Conservation (phyloP, 2,329 filamentous ascomycete species). For the Colletotrichum truncatum region DNA sequence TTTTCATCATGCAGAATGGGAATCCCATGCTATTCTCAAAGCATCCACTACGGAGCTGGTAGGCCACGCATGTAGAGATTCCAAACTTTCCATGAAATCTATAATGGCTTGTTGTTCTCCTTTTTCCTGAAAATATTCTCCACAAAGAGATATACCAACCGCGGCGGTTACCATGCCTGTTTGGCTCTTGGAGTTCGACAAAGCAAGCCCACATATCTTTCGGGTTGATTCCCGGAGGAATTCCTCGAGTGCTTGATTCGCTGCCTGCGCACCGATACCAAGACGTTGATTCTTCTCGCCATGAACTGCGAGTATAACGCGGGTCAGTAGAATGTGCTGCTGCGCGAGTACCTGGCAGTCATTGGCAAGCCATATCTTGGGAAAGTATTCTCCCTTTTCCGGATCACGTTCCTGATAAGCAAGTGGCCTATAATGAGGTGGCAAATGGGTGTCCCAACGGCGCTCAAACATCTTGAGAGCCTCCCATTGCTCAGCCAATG, state of each 20-base stretch:
- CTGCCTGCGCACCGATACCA: constrained; percentile 45
- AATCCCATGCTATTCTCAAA: constrained; percentile 58
- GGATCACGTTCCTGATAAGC: constrained; percentile 49
- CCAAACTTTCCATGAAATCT: constrained; percentile 55
- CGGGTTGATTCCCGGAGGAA: constrained; percentile 57
- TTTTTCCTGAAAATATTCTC: constrained; percentile 56
- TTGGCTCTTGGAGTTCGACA: constrained; percentile 63
- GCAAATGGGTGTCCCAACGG: constrained; percentile 56
- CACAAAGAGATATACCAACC: constrained; percentile 59
- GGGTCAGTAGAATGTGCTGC: background rate
- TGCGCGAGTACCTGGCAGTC: constrained; percentile 7
- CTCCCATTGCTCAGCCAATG: constrained; percentile 46
- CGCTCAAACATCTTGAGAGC: constrained; percentile 54
- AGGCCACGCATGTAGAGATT: constrained; percentile 59
- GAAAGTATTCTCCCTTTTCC: constrained; percentile 55
- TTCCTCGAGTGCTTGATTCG: constrained; percentile 42
- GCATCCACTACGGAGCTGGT: constrained; percentile 56
- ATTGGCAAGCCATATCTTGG: constrained; percentile 50
- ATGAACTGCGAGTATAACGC: constrained; percentile 67
- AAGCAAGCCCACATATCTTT: constrained; percentile 65
- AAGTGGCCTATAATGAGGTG: constrained; percentile 63
- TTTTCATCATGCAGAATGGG: too few species aligned
- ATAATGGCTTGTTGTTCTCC: constrained; percentile 57
- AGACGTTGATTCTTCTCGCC: constrained; percentile 52
- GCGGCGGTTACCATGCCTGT: constrained; percentile 65